Conservation (phyloP, 352 stramenopile genomes). For the Halophytophthora polymorphica region DNA sequence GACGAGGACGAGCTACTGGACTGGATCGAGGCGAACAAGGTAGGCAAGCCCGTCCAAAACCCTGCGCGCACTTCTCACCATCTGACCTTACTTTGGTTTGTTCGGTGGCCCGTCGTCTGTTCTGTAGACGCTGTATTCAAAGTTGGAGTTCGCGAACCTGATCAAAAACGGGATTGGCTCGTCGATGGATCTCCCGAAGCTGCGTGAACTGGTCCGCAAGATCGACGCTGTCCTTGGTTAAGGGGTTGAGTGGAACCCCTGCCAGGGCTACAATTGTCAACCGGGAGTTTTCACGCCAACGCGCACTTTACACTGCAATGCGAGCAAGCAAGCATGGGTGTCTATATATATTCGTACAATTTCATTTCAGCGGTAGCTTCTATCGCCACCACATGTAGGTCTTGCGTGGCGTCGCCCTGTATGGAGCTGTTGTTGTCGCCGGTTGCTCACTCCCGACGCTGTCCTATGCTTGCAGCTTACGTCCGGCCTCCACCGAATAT, state of each 20-base stretch:
- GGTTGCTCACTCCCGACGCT: background rate
- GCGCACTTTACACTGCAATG: no score
- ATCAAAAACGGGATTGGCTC: constrained; percentile 66
- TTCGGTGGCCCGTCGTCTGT: constrained; percentile 2
- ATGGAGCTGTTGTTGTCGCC: no score
- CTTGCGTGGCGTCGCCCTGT: no score
- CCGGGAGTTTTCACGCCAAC: no score
- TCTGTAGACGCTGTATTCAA: constrained; percentile 53
- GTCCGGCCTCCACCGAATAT: no score
- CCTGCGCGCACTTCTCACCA: background rate
- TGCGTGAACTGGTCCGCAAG: constrained; percentile 59
- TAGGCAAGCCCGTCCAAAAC: constrained; percentile 17
- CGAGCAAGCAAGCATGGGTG: constrained; percentile 2
- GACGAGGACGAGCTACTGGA: constrained; percentile 74
- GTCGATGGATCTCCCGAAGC: constrained; percentile 43
- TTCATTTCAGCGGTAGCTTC: constrained; percentile 29
- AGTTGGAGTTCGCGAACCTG: constrained; percentile 55
- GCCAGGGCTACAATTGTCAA: no score
- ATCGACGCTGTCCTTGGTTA: constrained; percentile 55
- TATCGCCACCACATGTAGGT: constrained; percentile 26
- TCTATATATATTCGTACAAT: constrained; percentile 41
- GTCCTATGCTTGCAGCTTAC: no score
- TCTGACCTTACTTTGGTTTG: background rate
- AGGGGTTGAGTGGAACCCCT: no score
- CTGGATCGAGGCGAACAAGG: constrained; percentile 82